A percentile compares a stretch with the other conserved stretches of the same genome.
Conservation (phyloP, 2,329 filamentous ascomycete genomes). For the Sporothrix dimorphospora region DNA sequence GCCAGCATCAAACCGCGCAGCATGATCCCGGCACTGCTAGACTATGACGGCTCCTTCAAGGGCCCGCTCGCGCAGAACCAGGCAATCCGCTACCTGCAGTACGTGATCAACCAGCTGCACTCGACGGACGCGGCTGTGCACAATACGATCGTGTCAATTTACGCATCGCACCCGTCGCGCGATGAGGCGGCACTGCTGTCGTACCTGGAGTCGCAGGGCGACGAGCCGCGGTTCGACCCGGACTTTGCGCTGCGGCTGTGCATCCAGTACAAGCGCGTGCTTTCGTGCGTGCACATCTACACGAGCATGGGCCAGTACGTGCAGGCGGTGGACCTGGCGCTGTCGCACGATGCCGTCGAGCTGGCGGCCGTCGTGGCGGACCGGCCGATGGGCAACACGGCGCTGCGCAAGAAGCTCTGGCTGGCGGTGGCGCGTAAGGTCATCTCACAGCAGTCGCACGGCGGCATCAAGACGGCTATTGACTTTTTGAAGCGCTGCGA, state of each 20-base stretch:
- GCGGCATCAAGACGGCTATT: conserved; percentile 90
- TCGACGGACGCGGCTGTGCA: conserved; percentile 85
- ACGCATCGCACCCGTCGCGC: conserved; percentile 80
- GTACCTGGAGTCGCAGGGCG: conserved; percentile 88
- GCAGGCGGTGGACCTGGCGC: conserved; percentile 87
- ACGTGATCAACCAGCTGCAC: conserved; percentile 84
- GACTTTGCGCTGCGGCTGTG: conserved; percentile 95
- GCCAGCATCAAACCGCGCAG: conserved; percentile 80
- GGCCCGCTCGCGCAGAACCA: conserved; percentile 78
- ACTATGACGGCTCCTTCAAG: conserved; percentile 81
- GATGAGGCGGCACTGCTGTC: conserved; percentile 84
- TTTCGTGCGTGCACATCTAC: conserved; percentile 96
- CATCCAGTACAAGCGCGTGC: conserved; percentile 89
- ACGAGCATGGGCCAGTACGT: conserved; percentile 94
- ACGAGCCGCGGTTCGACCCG: conserved; percentile 85
- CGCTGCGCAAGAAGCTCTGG: conserved; percentile 91
- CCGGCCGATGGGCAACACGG: conserved; percentile 74
- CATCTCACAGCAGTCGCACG: conserved; percentile 62
- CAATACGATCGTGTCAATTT: conserved; percentile 95
- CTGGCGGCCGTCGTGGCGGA: conserved; percentile 89
- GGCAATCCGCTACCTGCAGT: conserved; percentile 89
- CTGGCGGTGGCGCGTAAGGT: conserved; percentile 93
- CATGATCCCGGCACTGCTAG: conserved; percentile 89
- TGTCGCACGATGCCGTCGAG: conserved; percentile 87
- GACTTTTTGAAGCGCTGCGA: conserved; percentile 92